phyloP scores from a whole-genome alignment of 1,284 basidiomycete species.

The Peniophora sp. region DNA sequence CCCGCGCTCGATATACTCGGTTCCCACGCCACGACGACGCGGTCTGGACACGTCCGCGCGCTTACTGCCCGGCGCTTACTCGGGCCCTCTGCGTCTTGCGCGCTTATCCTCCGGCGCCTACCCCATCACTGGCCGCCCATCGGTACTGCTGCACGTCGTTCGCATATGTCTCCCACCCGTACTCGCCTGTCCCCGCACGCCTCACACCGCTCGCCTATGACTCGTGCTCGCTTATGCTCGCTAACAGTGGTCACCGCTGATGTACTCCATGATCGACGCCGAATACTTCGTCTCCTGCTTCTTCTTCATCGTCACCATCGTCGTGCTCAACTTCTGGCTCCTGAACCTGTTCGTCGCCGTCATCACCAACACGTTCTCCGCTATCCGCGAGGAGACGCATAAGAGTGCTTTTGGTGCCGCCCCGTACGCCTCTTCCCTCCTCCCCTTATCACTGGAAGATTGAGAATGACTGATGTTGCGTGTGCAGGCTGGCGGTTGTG shows the following conservation, averaged over 20 bases:
- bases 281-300: conserved; percentile 85
- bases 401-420: conserved; percentile 90
- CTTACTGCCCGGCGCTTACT: too few species aligned
- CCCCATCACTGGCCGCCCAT: too few species aligned
- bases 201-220: too few species aligned
- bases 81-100: too few species aligned
- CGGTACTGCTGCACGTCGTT: too few species aligned
- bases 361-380: conserved; percentile 91
- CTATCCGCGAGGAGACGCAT: conserved; percentile 83
- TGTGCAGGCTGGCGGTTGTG: conserved; percentile 35
- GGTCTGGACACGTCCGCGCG: too few species aligned
- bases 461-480: background rate
- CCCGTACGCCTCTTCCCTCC: conserved; percentile 32
- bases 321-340: conserved; percentile 90
- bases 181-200: too few species aligned
- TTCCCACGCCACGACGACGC: too few species aligned
- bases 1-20: too few species aligned
- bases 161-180: too few species aligned
- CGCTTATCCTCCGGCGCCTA: too few species aligned
- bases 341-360: conserved; percentile 95
- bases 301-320: conserved; percentile 82
- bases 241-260: conserved; percentile 63
- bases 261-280: conserved; percentile 90
- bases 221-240: background rate
- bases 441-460: background rate